These are phyloP conservation scores for Xylaria bambusicola DNA, from an alignment of 495 filamentous ascomycete species.

Conservation along the genomic window DNA sequence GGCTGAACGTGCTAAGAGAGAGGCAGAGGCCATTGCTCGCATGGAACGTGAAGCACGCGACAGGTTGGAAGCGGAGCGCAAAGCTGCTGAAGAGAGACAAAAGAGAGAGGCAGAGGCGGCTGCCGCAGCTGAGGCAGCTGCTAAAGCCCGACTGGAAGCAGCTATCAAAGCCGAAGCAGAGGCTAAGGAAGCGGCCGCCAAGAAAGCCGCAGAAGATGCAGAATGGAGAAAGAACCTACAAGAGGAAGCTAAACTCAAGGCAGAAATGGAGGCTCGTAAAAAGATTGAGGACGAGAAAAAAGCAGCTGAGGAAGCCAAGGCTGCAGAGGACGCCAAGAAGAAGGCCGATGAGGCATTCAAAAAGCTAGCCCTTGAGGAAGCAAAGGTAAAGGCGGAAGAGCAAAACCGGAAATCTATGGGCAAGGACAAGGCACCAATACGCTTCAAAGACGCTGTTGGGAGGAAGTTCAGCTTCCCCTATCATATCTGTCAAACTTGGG, in stretches of 20 bases:
- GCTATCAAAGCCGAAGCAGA: slow-evolving; percentile 42
- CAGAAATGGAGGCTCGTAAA: slow-evolving; percentile 35
- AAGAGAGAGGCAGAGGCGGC: slow-evolving; percentile 52
- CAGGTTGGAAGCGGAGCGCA: slow-evolving; percentile 39
- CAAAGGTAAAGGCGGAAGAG: slow-evolving; percentile 53
- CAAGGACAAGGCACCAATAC: slow-evolving; percentile 59
- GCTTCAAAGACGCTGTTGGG: slow-evolving; percentile 85
- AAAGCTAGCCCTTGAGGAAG: slow-evolving; percentile 47
- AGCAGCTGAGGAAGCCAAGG: slow-evolving; percentile 28
- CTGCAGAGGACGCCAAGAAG: slow-evolving; percentile 38
- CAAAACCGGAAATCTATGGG: slow-evolving; percentile 45
- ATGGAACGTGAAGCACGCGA: slow-evolving; percentile 41
- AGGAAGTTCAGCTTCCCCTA: slow-evolving; percentile 86
- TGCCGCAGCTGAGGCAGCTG: slow-evolving; percentile 44
- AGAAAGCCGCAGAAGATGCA: slow-evolving; percentile 50
- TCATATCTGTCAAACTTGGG: slow-evolving; percentile 77
- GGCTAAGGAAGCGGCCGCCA: slow-evolving; percentile 41
- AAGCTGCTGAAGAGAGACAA: slow-evolving; percentile 55
- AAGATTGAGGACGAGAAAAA: slow-evolving; percentile 36
- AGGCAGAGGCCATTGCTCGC: slow-evolving; percentile 37
- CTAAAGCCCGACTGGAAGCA: slow-evolving; percentile 43
- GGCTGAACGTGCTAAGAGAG: slow-evolving; percentile 39
- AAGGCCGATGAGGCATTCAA: slow-evolving; percentile 49
- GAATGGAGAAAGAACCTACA: slow-evolving; percentile 46
- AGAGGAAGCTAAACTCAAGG: slow-evolving; percentile 34